These are phyloP conservation scores for Cantharellus cinnabarinus DNA, from an alignment of 768 basidiomycete species.

Conservation along the genomic window DNA sequence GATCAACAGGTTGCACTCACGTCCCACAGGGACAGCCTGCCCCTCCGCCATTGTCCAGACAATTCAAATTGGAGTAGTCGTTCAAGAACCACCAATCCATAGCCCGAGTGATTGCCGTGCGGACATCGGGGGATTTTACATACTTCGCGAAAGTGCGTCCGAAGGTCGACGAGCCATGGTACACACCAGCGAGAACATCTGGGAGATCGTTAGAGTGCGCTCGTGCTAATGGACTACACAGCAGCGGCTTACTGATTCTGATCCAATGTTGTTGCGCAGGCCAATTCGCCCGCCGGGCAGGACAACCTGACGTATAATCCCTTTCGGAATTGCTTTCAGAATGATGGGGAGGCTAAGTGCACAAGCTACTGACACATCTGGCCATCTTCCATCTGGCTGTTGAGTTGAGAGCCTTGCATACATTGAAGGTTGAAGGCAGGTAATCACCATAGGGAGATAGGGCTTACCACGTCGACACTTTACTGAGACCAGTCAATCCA, in stretches of 20 bases:
- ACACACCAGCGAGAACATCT: constrained; percentile 6
- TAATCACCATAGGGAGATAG: neutral
- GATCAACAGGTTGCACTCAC: neutral
- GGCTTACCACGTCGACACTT: constrained; percentile 1
- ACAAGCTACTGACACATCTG: constrained; percentile 17
- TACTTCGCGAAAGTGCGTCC: neutral
- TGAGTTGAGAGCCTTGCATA: constrained; percentile 6
- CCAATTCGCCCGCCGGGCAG: constrained; percentile 46
- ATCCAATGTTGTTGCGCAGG: constrained; percentile 26
- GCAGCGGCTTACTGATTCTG: neutral
- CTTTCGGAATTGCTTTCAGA: neutral
- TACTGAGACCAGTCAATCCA: neutral
- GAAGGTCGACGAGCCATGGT: neutral
- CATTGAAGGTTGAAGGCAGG: neutral
- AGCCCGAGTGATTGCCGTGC: neutral
- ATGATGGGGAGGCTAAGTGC: neutral
- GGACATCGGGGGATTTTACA: constrained; percentile 1
- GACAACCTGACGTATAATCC: constrained; percentile 43
- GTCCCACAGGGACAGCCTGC: constrained; percentile 6
- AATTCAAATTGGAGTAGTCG: constrained; percentile 4
- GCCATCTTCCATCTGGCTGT: constrained; percentile 10
- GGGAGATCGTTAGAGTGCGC: neutral
- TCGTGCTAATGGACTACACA: neutral
- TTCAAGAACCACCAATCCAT: constrained; percentile 8
- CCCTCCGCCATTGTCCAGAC: constrained; percentile 5